Percentiles rank a stretch among this genome's conserved stretches.
Evolutionary conservation across 805 yeast species (phyloP).

Genomic region (Kazachstania viticola): DNA sequence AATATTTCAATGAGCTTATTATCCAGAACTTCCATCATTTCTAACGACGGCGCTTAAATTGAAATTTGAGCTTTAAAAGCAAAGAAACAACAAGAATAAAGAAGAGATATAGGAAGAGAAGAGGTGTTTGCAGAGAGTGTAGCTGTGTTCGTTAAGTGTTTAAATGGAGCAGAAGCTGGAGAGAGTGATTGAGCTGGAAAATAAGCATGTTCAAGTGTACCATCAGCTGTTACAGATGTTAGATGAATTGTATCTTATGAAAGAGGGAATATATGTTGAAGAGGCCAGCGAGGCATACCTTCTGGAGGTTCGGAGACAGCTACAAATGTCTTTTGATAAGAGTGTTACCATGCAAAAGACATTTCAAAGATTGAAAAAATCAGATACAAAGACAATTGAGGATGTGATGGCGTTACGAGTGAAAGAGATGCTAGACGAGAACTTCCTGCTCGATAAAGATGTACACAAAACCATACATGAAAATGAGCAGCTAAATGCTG

Average conservation of each 20-base stretch:
- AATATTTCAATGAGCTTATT: too few relatives aligned
- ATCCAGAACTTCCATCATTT: too few relatives aligned
- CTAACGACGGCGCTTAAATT: too few relatives aligned
- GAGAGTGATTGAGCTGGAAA: constrained; percentile 13
- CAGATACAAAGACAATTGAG: constrained; percentile 4
- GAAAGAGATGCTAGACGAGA: constrained; percentile 9
- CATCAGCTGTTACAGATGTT: constrained; percentile 22
- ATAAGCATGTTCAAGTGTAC: constrained; percentile 25
- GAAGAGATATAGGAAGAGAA: too few relatives aligned
- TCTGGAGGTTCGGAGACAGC: constrained; percentile 11
- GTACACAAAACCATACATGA: constrained; percentile 3
- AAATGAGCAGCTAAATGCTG: constrained; percentile 1
- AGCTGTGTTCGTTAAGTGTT: too few relatives aligned
- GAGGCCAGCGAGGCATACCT: not conserved
- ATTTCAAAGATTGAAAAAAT: constrained; percentile 6
- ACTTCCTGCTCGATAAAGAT: constrained; percentile 9
- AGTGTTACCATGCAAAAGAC: constrained; percentile 13
- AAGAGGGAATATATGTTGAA: constrained; percentile 5
- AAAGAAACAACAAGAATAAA: too few relatives aligned
- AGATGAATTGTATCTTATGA: constrained; percentile 24
- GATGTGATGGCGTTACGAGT: constrained; percentile 9
- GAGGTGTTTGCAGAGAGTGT: too few relatives aligned
- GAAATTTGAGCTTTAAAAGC: too few relatives aligned
- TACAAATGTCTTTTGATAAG: constrained; percentile 18
- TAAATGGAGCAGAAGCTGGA: constrained; percentile 4